Evolutionary conservation across 768 basidiomycete genomes (phyloP), one percentile per base, ranked within the genome.

Genomic region (Auriscalpium vulgare): DNA sequence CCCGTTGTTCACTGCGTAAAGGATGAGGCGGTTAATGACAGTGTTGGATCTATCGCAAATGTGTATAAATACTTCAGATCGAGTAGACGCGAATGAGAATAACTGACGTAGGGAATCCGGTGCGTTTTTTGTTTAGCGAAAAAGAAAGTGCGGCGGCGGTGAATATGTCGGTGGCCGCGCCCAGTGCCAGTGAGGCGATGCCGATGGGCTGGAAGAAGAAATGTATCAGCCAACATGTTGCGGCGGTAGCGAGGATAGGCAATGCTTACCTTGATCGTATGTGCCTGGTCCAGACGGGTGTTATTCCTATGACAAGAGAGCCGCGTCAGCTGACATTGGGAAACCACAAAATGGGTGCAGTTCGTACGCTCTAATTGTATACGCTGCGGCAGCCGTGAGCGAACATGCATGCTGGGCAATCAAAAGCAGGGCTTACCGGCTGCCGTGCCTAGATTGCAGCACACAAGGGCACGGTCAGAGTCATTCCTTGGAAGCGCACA

Each of bases 1-100:
- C 17, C 84, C 84, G 0, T 83, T 85, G 58, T 81, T 83, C 44
- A 86, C 68, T 13, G 84, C 82, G 56, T 84, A 84, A n/a, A 81
- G 62, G 8, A 72, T 80, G 35, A 87, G 68, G 3, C 63, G 74
- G 57, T 78, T 81, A 37, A 85, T 75, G n/a, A 84, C 67, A 1
- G 80, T 74, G 65, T 85, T 76, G 34, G 78, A 75, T 51, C 82
- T 84, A 63, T n/a, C 34, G 51, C 4, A 44, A 29, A 35, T n/a
- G 29, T 16, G 34, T n/a, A 44, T 52, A 23, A 47, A 9, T 36
- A 13, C 43, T 16, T n/a, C 23, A n/a, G n/a, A n/a, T 35, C 35
- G 44, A n/a, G 50, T 56, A 35, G 49, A 14, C 17, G 36, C 37
- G 43, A 44, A 56, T 10, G 43, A 36, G 23, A 29, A 29, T 29